Conservation (phyloP, 305 asterid species). For the Solanum aculeatissimum region DNA sequence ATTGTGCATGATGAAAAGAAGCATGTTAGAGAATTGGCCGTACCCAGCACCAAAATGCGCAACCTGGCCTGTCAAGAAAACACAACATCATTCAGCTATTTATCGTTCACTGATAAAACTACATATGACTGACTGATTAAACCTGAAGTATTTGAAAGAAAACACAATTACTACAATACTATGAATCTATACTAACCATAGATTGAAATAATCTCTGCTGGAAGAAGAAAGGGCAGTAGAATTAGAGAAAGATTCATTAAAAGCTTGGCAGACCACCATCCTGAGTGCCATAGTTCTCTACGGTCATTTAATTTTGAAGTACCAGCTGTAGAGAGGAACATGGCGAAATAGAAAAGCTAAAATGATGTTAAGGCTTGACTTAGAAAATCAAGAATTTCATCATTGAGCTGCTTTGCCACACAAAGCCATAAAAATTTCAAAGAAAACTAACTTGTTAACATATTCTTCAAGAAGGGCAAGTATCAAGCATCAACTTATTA, state of each 20-base stretch:
- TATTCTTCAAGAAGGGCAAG: neutral
- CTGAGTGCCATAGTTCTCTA: constrained; percentile 43
- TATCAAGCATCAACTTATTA: neutral
- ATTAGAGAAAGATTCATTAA: constrained; percentile 18
- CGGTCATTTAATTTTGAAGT: constrained; percentile 27
- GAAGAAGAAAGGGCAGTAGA: constrained; percentile 28
- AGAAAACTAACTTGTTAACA: neutral
- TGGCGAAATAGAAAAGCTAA: constrained; percentile 32
- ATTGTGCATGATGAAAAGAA: neutral
- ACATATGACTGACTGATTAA: neutral
- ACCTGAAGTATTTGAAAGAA: neutral
- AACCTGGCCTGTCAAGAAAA: constrained; percentile 20
- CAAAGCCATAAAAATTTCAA: neutral
- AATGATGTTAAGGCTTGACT: neutral
- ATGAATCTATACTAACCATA: constrained; percentile 9
- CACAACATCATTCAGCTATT: neutral
- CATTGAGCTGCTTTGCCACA: neutral
- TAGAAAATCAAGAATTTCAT: neutral
- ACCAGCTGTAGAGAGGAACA: constrained; percentile 48
- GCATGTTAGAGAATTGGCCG: neutral
- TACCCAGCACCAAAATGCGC: constrained; percentile 59
- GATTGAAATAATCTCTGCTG: constrained; percentile 16
- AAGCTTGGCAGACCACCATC: constrained; percentile 44
- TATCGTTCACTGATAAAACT: neutral
- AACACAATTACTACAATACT: neutral